These are phyloP conservation scores for Sicyos edulis DNA, from an alignment of 306 rosid species.

Conservation along the genomic window DNA sequence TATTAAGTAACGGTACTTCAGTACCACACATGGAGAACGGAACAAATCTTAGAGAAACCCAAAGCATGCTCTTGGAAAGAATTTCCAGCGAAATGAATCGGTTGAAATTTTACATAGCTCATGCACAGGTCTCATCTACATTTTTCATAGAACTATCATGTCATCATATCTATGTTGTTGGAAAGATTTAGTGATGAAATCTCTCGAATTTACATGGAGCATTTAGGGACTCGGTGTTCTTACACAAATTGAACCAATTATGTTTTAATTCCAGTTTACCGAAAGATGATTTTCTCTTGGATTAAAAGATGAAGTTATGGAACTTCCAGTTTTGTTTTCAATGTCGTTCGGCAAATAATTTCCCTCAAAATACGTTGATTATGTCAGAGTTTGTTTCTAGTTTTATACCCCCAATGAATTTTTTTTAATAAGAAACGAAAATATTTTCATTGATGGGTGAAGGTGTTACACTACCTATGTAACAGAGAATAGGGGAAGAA, in stretches of 20 bases:
- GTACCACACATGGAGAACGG: conserved; percentile 65
- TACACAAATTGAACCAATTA: neutral
- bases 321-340: neutral
- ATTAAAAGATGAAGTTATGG: conserved; percentile 6
- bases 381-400: neutral
- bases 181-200: conserved; percentile 10
- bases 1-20: conserved; percentile 55
- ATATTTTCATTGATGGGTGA: no score
- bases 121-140: conserved; percentile 77
- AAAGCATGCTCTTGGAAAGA: conserved; percentile 92
- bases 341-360: neutral
- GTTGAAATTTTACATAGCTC: conserved; percentile 83
- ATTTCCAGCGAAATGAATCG: conserved; percentile 97
- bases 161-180: neutral
- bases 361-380: neutral
- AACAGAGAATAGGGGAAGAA: no score
- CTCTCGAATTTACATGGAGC: neutral
- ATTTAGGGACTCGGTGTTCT: neutral
- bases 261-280: neutral
- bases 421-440: no score
- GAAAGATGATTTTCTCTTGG: neutral
- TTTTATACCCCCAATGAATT: neutral
- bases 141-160: conserved; percentile 6
- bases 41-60: conserved; percentile 76
- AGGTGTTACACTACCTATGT: no score